Percentiles rank a stretch among this genome's conserved stretches.
Conservation (phyloP, 768 basidiomycete genomes). For the Calocera cornea region DNA sequence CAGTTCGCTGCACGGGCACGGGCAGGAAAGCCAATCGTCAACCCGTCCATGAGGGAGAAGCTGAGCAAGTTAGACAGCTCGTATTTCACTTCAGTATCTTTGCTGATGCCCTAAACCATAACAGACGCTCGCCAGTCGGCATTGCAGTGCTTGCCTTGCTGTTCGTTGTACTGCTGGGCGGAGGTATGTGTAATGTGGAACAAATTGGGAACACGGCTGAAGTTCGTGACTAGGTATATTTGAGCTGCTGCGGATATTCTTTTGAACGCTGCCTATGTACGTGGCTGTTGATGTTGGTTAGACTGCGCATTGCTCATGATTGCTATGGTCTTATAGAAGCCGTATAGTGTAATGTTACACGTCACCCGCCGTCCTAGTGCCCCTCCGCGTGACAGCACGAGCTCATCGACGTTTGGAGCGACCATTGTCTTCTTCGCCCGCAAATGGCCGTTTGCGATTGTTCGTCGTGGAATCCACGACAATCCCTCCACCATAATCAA, state of each 20-base stretch:
- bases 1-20: conserved; percentile 65
- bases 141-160: not conserved
- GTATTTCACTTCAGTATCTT: not conserved
- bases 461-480: not conserved
- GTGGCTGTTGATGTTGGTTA: too few species aligned
- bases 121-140: not conserved
- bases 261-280: not conserved
- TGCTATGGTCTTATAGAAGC: not conserved
- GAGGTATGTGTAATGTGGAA: not conserved
- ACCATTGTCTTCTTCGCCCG: not conserved
- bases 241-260: not conserved
- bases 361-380: not conserved
- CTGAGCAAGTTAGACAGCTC: conserved; percentile 34
- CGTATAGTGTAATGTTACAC: not conserved
- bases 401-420: conserved; percentile 3
- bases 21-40: conserved; percentile 61
- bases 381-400: too few species aligned
- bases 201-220: not conserved
- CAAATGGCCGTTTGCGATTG: not conserved
- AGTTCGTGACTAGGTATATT: not conserved
- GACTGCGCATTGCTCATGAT: too few species aligned
- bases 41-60: conserved; percentile 56
- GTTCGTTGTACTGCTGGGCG: not conserved
- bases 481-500: conserved; percentile 60
- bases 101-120: not conserved